These are phyloP conservation scores for Dunaliella primolecta DNA, from an alignment of 139 green algal genomes.

Conservation along the genomic window DNA sequence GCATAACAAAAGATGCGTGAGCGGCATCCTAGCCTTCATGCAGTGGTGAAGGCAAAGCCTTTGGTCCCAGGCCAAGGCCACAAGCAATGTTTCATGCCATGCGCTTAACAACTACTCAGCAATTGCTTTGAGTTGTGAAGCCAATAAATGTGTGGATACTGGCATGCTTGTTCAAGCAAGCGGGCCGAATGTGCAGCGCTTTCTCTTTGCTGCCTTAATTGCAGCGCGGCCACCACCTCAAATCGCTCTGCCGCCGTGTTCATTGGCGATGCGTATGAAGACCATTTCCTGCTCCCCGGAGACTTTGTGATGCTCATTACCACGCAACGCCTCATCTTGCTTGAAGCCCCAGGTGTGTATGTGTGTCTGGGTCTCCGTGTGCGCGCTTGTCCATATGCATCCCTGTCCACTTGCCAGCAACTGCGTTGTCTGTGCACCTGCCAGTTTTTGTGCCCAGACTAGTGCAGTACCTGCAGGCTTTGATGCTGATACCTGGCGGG, in stretches of 20 bases:
- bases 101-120: too few relatives aligned
- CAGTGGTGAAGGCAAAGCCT: too few relatives aligned
- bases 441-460: not conserved
- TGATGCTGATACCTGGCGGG: too few relatives aligned
- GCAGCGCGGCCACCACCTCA: not conserved
- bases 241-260: not conserved
- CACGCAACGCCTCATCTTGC: slow-evolving; percentile 55
- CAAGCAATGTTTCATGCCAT: too few relatives aligned
- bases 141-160: too few relatives aligned
- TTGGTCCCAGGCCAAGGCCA: too few relatives aligned
- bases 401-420: not conserved
- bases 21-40: too few relatives aligned
- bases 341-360: slow-evolving; percentile 49
- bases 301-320: slow-evolving; percentile 71
- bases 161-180: too few relatives aligned
- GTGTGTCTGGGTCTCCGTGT: not conserved
- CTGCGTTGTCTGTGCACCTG: not conserved
- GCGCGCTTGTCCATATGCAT: not conserved
- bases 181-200: too few relatives aligned
- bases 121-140: too few relatives aligned
- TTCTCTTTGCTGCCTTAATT: not conserved
- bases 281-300: slow-evolving; percentile 74
- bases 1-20: too few relatives aligned
- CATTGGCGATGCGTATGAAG: slow-evolving; percentile 67
- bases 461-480: not conserved